Evolutionary conservation across 2,329 filamentous ascomycete species (phyloP).

Genomic region (Septoria petroselini): DNA sequence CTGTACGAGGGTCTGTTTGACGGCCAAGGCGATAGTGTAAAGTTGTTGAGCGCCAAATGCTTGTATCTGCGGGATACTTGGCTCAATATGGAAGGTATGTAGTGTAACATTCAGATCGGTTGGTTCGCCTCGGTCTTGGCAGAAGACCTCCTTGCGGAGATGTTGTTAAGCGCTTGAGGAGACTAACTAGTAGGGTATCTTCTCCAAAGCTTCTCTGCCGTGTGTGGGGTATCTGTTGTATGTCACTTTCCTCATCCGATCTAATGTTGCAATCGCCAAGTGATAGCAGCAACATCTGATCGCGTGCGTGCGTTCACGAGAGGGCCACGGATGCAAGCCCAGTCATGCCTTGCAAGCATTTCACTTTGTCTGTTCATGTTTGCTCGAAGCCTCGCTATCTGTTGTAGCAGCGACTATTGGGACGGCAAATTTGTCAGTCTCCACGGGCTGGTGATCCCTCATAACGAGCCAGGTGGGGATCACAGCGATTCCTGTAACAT

Average conservation of each 20-base stretch:
- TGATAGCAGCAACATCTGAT: constrained; percentile 5
- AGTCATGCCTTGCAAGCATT: neutral
- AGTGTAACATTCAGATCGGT: neutral
- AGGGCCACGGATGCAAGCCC: neutral
- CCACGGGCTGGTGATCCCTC: constrained; percentile 33
- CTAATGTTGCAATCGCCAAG: constrained; percentile 1
- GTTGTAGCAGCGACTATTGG: neutral
- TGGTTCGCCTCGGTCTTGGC: constrained; percentile 6
- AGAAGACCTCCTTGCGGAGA: neutral
- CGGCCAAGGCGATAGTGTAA: constrained; percentile 2
- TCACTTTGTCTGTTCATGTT: neutral
- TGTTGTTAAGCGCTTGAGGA: constrained; percentile 1
- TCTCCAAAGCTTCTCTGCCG: neutral
- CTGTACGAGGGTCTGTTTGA: neutral
- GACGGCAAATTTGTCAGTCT: constrained; percentile 7
- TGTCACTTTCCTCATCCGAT: neutral
- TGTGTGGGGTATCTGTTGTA: neutral
- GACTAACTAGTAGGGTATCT: neutral
- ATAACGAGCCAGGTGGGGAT: constrained; percentile 37
- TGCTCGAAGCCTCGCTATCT: constrained; percentile 2
- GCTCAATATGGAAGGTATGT: constrained; percentile 5
- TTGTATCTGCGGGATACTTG: constrained; percentile 2
- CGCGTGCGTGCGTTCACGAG: neutral
- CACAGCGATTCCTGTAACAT: constrained; percentile 25
- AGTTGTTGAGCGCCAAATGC: neutral